phyloP scores from a whole-genome alignment of 1,139 yeast species.

The Candida tropicalis region DNA sequence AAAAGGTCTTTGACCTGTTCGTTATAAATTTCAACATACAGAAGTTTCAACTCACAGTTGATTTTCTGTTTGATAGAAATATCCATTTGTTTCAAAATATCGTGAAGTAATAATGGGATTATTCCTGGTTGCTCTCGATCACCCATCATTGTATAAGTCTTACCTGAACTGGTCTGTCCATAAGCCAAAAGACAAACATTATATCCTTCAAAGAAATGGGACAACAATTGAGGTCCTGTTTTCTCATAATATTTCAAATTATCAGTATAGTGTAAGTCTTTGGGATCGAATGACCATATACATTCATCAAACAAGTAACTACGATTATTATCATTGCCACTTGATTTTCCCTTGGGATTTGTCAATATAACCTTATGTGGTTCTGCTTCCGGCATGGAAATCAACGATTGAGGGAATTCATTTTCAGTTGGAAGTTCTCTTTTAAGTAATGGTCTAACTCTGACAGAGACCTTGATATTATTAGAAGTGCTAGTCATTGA shows the following conservation, averaged over 20 bases:
- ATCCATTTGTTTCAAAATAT: constrained; percentile 51
- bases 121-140: constrained; percentile 52
- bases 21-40: constrained; percentile 74
- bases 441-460: constrained; percentile 47
- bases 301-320: constrained; percentile 59
- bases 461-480: constrained; percentile 46
- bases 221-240: constrained; percentile 60
- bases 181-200: constrained; percentile 77
- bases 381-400: constrained; percentile 34
- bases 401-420: constrained; percentile 20
- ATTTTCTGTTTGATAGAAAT: constrained; percentile 40
- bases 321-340: constrained; percentile 23
- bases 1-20: constrained; percentile 68
- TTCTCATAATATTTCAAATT: constrained; percentile 53
- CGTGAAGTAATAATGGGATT: constrained; percentile 59
- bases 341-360: constrained; percentile 21
- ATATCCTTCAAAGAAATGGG: constrained; percentile 67
- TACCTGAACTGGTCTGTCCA: constrained; percentile 79
- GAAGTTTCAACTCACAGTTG: constrained; percentile 56
- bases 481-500: constrained; percentile 10
- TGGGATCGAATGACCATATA: constrained; percentile 55
- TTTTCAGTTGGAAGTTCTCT: constrained; percentile 28
- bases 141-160: constrained; percentile 79
- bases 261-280: constrained; percentile 38
- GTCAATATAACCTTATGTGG: constrained; percentile 23